A percentile compares a stretch with the other conserved stretches of the same genome.
Evolutionary conservation across 306 rosid species (phyloP).

Genomic region (Inga oerstediana): DNA sequence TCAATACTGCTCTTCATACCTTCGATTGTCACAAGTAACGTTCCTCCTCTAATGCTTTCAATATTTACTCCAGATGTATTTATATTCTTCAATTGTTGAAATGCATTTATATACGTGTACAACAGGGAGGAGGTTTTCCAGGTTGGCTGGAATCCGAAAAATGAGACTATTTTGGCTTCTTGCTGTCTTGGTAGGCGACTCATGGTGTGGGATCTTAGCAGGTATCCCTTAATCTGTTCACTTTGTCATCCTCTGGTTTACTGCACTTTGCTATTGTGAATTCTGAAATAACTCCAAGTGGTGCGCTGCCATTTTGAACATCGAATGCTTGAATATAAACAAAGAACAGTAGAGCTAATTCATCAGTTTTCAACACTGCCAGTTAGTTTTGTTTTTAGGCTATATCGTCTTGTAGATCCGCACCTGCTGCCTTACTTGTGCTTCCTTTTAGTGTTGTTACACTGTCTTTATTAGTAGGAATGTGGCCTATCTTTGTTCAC

Average conservation of each 20-base stretch:
- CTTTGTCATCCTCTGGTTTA: conserved; percentile 7
- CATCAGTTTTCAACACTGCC: neutral
- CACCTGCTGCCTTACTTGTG: neutral
- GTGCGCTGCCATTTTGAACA: neutral
- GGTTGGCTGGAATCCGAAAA: conserved; percentile 98
- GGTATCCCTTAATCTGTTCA: conserved; percentile 52
- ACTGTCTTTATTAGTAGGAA: neutral
- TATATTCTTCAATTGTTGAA: conserved; percentile 22
- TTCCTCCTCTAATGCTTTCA: conserved; percentile 22
- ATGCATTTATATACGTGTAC: conserved; percentile 25
- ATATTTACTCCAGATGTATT: conserved; percentile 22
- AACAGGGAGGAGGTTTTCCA: conserved; percentile 97
- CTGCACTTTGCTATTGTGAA: neutral
- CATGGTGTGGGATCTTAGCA: conserved; percentile 99
- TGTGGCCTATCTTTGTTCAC: neutral
- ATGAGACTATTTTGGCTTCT: conserved; percentile 95
- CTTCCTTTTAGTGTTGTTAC: neutral
- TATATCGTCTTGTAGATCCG: neutral
- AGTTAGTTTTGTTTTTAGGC: neutral
- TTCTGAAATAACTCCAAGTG: neutral
- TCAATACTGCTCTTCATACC: conserved; percentile 73
- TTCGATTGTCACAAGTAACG: conserved; percentile 93
- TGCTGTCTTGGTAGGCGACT: conserved; percentile 98
- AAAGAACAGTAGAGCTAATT: neutral
- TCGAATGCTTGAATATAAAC: neutral